Evolutionary conservation across 768 basidiomycete species (phyloP).

Genomic region (Ramaria sp.): DNA sequence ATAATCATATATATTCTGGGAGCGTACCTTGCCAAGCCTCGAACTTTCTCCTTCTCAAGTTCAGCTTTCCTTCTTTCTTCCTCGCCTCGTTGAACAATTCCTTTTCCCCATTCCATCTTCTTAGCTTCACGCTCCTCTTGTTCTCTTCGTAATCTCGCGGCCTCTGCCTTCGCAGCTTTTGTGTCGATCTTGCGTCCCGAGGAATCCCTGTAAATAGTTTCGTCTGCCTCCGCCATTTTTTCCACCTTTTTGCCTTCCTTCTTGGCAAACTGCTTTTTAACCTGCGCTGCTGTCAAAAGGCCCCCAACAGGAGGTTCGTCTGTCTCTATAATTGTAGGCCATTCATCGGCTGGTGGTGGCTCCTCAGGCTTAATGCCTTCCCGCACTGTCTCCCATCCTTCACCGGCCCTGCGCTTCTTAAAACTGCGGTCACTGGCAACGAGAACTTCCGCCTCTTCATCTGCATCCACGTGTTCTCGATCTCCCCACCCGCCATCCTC

Average conservation of each 20-base stretch:
- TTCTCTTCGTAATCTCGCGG: constrained; percentile 69
- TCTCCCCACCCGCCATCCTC: constrained; percentile 44
- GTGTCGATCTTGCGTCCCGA: constrained; percentile 84
- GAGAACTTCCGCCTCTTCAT: constrained; percentile 45
- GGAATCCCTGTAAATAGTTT: constrained; percentile 91
- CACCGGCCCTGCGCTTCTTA: constrained; percentile 61
- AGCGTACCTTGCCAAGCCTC: constrained; percentile 55
- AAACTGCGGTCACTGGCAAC: constrained; percentile 69
- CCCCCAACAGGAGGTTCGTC: constrained; percentile 50
- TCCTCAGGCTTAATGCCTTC: constrained; percentile 34
- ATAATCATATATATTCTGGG: neutral
- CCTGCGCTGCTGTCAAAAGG: constrained; percentile 62
- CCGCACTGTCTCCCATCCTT: constrained; percentile 62
- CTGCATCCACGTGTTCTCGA: constrained; percentile 41
- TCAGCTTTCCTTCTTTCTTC: constrained; percentile 54
- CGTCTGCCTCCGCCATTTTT: constrained; percentile 48
- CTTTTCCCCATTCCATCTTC: constrained; percentile 99
- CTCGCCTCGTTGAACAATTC: constrained; percentile 80
- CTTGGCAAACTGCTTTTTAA: constrained; percentile 43
- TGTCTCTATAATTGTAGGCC: constrained; percentile 42
- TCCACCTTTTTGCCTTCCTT: constrained; percentile 39
- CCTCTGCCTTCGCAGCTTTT: constrained; percentile 76
- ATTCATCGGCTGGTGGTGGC: constrained; percentile 50
- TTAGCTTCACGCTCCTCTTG: constrained; percentile 76
- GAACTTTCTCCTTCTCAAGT: constrained; percentile 54